Evolutionary conservation across 2,329 filamentous ascomycete genomes (phyloP).

Genomic region (Talaromyces sp.): DNA sequence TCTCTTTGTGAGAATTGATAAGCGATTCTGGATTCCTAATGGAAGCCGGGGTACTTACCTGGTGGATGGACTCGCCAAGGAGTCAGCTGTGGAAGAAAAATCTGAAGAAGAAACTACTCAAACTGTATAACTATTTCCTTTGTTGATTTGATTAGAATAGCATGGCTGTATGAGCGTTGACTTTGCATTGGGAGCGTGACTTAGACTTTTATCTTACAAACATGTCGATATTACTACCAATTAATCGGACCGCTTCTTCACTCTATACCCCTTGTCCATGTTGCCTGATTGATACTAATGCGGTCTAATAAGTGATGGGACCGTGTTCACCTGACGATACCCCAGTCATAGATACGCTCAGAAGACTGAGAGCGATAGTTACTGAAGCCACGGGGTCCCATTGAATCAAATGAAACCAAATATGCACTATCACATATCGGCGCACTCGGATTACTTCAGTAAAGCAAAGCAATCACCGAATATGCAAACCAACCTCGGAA

Average conservation of each 20-base stretch:
- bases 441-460: too few relatives aligned
- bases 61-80: background rate
- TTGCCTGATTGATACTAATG: background rate
- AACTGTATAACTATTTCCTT: background rate
- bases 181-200: constrained; percentile 1
- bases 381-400: too few relatives aligned
- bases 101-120: background rate
- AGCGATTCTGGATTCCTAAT: constrained; percentile 71
- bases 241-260: background rate
- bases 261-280: background rate
- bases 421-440: too few relatives aligned
- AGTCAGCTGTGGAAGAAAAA: background rate
- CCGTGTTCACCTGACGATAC: too few relatives aligned
- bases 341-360: too few relatives aligned
- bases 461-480: background rate
- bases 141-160: background rate
- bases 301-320: background rate
- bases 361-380: too few relatives aligned
- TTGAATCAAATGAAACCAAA: too few relatives aligned
- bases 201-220: background rate
- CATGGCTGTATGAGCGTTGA: background rate
- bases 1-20: constrained; percentile 66
- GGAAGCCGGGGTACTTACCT: constrained; percentile 46
- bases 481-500: background rate
- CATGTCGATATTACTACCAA: background rate